Base-by-base conservation (phyloP, 2,329 filamentous ascomycete species). In the Alternaria conjuncta region DNA sequence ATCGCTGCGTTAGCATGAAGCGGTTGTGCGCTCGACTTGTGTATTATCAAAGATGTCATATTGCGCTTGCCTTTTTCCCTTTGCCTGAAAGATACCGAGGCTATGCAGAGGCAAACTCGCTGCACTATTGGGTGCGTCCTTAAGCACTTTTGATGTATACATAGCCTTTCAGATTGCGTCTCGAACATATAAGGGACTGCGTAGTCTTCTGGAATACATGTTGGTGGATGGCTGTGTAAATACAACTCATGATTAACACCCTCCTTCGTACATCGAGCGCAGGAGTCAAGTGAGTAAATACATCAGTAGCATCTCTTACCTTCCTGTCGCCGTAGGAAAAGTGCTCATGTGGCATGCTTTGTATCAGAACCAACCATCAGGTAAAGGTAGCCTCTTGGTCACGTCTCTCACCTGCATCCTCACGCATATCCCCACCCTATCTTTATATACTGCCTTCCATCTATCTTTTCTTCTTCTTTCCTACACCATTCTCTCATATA, bases 21-120 rank as follows among this genome's bases (percentile, higher is more conserved):
- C 53, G 46, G 10, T 5, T 64, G 10, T 64, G 61, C 23, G 41
- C 47, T 18, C 50, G 61, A n/a, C n/a, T n/a, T n/a, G n/a, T n/a
- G n/a, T n/a, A n/a, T n/a, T n/a, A n/a, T n/a, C n/a, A n/a, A n/a
- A n/a, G n/a, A n/a, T n/a, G n/a, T n/a, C n/a, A n/a, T n/a, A n/a
- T n/a, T n/a, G n/a, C n/a, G n/a, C n/a, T 62, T 6, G 60, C 6
- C 4, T 46, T 60, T 23, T 21, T 46, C 28, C 49, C 62, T 10
- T n/a, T 64, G 10, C 62, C 62, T 25, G 1, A 5, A 0, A 2
- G 15, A 9, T 18, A 11, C 0, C 0, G 2, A 6, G 6, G 3
- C n/a, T n/a, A n/a, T 1, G 32, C 5, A 5, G 4, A 1, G 13
- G n/a, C 4, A 18, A 5, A 41, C 2, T 23, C 26, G 8, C 6